These are phyloP conservation scores for Corymbia citriodora DNA, from an alignment of 441 rosid species.

Conservation along the genomic window DNA sequence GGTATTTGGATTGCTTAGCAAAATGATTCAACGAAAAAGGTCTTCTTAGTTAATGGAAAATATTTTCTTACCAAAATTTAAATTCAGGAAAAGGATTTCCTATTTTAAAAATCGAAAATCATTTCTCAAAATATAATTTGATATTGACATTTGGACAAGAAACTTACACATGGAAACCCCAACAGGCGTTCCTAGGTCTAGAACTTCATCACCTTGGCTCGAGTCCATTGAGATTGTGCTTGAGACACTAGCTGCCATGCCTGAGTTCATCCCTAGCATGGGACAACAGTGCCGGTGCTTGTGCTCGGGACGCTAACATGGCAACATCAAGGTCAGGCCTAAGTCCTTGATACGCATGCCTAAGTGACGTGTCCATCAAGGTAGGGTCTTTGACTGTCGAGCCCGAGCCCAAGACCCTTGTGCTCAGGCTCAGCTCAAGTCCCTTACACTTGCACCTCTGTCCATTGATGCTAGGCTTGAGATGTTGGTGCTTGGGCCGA, in stretches of 20 bases:
- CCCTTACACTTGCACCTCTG: fast-evolving
- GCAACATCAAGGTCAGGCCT: neutral
- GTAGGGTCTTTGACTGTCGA: neutral
- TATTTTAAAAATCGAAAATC: too few species aligned
- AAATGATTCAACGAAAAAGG: neutral
- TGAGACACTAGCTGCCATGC: fast-evolving
- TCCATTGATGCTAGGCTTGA: neutral
- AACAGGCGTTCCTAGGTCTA: neutral
- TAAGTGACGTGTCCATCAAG: neutral
- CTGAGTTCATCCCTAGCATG: neutral
- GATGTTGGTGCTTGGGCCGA: fast-evolving
- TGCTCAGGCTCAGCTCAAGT: neutral
- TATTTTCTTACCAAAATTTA: neutral
- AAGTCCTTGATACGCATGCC: neutral
- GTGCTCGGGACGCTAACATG: fast-evolving
- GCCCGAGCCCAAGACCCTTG: fast-evolving
- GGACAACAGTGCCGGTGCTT: neutral
- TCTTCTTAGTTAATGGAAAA: too few species aligned
- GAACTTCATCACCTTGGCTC: fast-evolving
- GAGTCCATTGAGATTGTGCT: fast-evolving
- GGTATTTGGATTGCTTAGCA: neutral
- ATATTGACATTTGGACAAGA: neutral
- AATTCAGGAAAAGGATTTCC: neutral
- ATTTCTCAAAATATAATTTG: too few species aligned
- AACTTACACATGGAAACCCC: neutral